Percentiles rank a stretch among this genome's conserved stretches.
phyloP scores from a whole-genome alignment of 495 filamentous ascomycete genomes.

The Opeltia flavorubescens region DNA sequence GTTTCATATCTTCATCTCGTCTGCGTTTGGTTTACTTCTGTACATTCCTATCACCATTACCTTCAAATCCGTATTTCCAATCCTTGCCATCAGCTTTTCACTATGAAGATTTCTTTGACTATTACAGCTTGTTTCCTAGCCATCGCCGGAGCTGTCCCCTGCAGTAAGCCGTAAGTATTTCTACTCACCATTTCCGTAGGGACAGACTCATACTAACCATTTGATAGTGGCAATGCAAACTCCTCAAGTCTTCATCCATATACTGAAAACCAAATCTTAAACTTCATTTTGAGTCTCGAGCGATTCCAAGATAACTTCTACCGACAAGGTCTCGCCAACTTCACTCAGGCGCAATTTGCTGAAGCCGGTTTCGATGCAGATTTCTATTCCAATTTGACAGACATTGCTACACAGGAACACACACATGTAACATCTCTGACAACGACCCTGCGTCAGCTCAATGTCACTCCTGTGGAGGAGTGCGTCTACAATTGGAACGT shows the following conservation, averaged over 20 bases:
- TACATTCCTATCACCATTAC: neutral
- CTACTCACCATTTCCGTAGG: neutral
- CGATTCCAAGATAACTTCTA: conserved; percentile 30
- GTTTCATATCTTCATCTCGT: too few species aligned
- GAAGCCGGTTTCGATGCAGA: conserved; percentile 30
- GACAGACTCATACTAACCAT: neutral
- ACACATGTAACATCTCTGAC: conserved; percentile 41
- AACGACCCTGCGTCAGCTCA: conserved; percentile 26
- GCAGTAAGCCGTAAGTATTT: neutral
- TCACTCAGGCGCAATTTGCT: conserved; percentile 33
- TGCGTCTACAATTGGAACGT: conserved; percentile 43
- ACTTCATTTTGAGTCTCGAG: conserved; percentile 19
- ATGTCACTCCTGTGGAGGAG: conserved; percentile 28
- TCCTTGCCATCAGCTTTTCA: neutral
- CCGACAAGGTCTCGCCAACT: conserved; percentile 38
- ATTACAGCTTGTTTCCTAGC: conserved; percentile 4
- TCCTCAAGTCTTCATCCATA: neutral
- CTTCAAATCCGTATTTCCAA: neutral
- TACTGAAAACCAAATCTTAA: neutral
- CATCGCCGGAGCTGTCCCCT: neutral
- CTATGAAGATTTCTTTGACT: conserved; percentile 6
- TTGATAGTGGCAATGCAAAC: neutral
- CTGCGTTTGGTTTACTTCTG: neutral
- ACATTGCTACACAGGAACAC: conserved; percentile 36
- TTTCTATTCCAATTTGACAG: conserved; percentile 37